A percentile compares a stretch with the other conserved stretches of the same genome.
These are phyloP conservation scores for Fraxinus quadrangulata DNA, from an alignment of 257 asterid genomes.

Conservation along the genomic window DNA sequence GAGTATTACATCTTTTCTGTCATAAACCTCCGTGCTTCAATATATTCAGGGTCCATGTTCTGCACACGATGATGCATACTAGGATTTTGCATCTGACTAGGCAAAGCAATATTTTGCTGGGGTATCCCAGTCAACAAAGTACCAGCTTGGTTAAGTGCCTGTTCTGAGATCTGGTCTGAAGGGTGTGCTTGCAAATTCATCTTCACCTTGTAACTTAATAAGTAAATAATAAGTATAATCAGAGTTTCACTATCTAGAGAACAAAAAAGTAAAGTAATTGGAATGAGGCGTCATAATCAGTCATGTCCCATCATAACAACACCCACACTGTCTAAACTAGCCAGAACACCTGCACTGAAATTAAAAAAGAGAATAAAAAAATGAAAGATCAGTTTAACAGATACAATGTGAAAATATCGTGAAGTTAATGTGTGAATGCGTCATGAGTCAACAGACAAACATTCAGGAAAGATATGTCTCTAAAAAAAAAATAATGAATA, in stretches of 20 bases:
- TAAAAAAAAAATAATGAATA: background rate
- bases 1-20: constrained; percentile 40
- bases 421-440: background rate
- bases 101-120: constrained; percentile 60
- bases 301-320: constrained; percentile 19
- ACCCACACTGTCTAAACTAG: background rate
- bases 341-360: constrained; percentile 31
- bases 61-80: constrained; percentile 34
- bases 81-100: constrained; percentile 71
- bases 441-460: background rate
- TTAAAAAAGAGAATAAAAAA: no score
- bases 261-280: constrained; percentile 21
- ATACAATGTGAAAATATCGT: background rate
- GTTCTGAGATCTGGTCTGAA: constrained; percentile 67
- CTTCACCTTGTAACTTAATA: constrained; percentile 29
- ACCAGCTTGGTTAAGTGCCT: constrained; percentile 59
- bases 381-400: background rate
- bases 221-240: constrained; percentile 27
- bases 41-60: constrained; percentile 36
- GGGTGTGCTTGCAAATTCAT: constrained; percentile 66
- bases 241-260: constrained; percentile 22
- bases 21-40: constrained; percentile 35
- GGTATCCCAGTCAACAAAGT: constrained; percentile 47
- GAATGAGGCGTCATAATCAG: constrained; percentile 15
- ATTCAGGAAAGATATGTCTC: constrained; percentile 2